Percentiles rank a stretch among this genome's conserved stretches.
These are phyloP conservation scores for Ilyonectria robusta DNA, from an alignment of 2,329 filamentous ascomycete species.

Conservation along the genomic window DNA sequence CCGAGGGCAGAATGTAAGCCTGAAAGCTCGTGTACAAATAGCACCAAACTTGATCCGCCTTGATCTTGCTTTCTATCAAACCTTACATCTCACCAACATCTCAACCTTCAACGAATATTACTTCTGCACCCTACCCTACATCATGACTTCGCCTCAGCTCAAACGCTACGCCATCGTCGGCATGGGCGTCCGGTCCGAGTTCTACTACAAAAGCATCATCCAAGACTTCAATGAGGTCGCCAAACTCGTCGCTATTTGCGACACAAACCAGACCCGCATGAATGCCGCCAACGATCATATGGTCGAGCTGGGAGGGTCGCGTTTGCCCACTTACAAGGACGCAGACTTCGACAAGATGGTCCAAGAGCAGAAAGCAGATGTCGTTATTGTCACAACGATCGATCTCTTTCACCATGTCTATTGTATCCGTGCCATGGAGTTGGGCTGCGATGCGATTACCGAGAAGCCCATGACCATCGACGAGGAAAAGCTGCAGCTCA, in stretches of 20 bases:
- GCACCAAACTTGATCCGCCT: too few species aligned
- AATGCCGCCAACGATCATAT: conserved; percentile 68
- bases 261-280: conserved; percentile 73
- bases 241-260: conserved; percentile 70
- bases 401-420: conserved; percentile 74
- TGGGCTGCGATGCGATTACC: conserved; percentile 72
- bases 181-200: conserved; percentile 69
- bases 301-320: conserved; percentile 59
- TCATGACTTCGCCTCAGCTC: conserved; percentile 17
- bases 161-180: conserved; percentile 70
- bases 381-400: conserved; percentile 74
- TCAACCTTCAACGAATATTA: not conserved
- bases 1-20: too few species aligned
- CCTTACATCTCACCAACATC: too few species aligned
- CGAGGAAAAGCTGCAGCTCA: conserved; percentile 63
- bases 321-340: conserved; percentile 68
- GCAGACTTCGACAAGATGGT: conserved; percentile 72
- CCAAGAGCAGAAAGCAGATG: conserved; percentile 68
- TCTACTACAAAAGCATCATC: conserved; percentile 72
- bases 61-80: too few species aligned
- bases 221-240: conserved; percentile 64
- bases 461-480: conserved; percentile 78
- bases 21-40: too few species aligned
- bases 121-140: not conserved
- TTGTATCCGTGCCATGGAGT: conserved; percentile 70